phyloP scores from a whole-genome alignment of 2,329 filamentous ascomycete species.

The Ceratocystis smalleyi region DNA sequence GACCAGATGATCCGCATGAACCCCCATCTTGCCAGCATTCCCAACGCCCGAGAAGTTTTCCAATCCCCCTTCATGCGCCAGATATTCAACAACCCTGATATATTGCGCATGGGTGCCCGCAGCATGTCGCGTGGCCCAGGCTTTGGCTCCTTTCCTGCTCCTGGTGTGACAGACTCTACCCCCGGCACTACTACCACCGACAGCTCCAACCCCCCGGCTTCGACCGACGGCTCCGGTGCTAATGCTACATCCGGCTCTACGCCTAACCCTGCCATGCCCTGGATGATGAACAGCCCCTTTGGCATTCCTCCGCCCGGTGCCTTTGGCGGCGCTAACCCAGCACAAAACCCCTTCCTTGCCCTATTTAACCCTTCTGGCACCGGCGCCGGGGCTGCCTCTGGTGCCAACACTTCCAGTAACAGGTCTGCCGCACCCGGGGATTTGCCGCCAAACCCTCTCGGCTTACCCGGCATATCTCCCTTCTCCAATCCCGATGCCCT shows the following conservation, averaged over 20 bases:
- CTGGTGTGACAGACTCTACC: slow-evolving; percentile 79
- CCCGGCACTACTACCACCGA: slow-evolving; percentile 30
- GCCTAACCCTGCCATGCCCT: slow-evolving; percentile 1
- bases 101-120: slow-evolving; percentile 65
- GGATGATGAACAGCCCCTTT: slow-evolving; percentile 7
- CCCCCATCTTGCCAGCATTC: slow-evolving; percentile 61
- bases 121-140: slow-evolving; percentile 52
- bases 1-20: slow-evolving; percentile 91
- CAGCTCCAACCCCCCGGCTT: slow-evolving; percentile 24
- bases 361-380: slow-evolving; percentile 9
- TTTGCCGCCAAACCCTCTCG: slow-evolving; percentile 11
- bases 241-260: slow-evolving; percentile 15
- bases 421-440: slow-evolving; percentile 1
- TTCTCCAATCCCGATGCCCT: slow-evolving; percentile 12
- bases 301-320: slow-evolving; percentile 16
- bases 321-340: slow-evolving; percentile 18
- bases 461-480: background rate
- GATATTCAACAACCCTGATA: slow-evolving; percentile 84
- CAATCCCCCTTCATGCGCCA: slow-evolving; percentile 75
- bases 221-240: slow-evolving; percentile 19
- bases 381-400: slow-evolving; percentile 18
- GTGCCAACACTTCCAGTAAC: slow-evolving; percentile 17
- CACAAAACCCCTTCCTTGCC: slow-evolving; percentile 30
- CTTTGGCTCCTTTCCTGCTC: slow-evolving; percentile 58
- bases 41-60: slow-evolving; percentile 68